A percentile compares a stretch with the other conserved stretches of the same genome.
phyloP scores from a whole-genome alignment of 176 grass and related monocot species.

The Alopecurus myosuroides region DNA sequence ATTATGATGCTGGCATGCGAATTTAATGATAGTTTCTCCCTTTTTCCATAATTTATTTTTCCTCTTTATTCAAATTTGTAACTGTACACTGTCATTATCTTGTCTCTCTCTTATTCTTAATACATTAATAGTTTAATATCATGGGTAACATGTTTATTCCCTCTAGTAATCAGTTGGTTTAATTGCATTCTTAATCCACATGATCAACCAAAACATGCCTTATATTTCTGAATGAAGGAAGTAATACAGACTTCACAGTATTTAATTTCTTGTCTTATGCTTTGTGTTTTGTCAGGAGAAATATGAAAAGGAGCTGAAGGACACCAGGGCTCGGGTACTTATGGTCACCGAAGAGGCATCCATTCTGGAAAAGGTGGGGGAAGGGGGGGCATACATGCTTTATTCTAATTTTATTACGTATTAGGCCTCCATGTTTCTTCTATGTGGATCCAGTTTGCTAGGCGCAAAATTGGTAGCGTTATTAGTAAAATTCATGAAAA shows the following conservation, averaged over 20 bases:
- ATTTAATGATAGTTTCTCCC: neutral
- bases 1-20: neutral
- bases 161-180: neutral
- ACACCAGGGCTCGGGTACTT: conserved; percentile 70
- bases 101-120: neutral
- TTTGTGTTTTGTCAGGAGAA: conserved; percentile 61
- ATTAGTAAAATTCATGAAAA: neutral
- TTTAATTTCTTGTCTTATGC: conserved; percentile 4
- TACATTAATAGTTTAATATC: neutral
- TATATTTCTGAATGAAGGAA: neutral
- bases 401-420: neutral
- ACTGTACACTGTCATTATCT: neutral
- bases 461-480: neutral
- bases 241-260: neutral
- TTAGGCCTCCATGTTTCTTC: neutral
- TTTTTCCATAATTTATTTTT: neutral
- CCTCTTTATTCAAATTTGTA: neutral
- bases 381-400: conserved; percentile 31
- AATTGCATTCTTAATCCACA: neutral
- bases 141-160: neutral
- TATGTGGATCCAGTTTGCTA: conserved; percentile 18
- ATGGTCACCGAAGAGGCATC: conserved; percentile 87
- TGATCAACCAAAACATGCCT: neutral
- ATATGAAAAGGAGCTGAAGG: conserved; percentile 91
- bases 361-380: conserved; percentile 73